Evolutionary conservation across 352 stramenopile species (phyloP).

Genomic region (Globisporangium spinosum): DNA sequence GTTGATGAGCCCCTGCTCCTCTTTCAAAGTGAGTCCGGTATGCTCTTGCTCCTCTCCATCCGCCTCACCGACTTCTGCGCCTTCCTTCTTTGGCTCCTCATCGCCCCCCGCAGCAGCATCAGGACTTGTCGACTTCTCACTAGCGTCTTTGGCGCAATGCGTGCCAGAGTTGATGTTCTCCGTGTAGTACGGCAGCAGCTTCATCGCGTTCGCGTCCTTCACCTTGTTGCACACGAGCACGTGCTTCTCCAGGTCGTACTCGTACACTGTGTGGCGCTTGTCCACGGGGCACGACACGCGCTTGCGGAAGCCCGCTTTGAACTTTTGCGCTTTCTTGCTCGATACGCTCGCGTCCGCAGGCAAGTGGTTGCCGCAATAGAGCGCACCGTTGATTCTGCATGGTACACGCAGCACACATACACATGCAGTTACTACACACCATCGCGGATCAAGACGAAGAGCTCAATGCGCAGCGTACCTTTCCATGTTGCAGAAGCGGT

Average conservation of each 20-base stretch:
- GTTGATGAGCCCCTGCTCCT: constrained; percentile 69
- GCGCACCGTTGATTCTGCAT: constrained; percentile 27
- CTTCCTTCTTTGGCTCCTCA: background rate
- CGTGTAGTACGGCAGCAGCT: constrained; percentile 61
- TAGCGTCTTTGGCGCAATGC: constrained; percentile 21
- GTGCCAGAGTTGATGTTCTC: constrained; percentile 79
- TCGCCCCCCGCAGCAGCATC: background rate
- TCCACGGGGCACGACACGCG: constrained; percentile 80
- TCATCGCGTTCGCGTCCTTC: constrained; percentile 58
- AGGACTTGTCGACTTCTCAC: no score
- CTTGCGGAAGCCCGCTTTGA: constrained; percentile 40
- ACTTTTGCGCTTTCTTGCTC: constrained; percentile 70
- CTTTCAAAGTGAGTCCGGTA: constrained; percentile 28
- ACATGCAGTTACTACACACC: background rate
- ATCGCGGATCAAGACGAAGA: background rate
- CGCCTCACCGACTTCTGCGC: background rate
- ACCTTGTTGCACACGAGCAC: constrained; percentile 75
- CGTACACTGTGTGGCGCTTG: constrained; percentile 65
- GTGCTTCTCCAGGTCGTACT: constrained; percentile 78
- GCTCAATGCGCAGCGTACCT: constrained; percentile 30
- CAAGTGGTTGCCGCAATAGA: constrained; percentile 79
- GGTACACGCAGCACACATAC: background rate
- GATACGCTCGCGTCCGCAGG: constrained; percentile 27
- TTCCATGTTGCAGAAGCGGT: constrained; percentile 79
- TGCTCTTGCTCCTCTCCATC: constrained; percentile 28